phyloP scores from a whole-genome alignment of 345 rosid genomes.

The rapeseed (Brassica napus) region Da-Ae NC_063435.1:26112501-26113000 shows the following conservation, averaged over 20 bases:
- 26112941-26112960: no score
- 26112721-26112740: not conserved
- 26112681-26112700: slow-evolving; percentile 13
- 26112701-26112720: slow-evolving; percentile 15
- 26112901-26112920: no score
- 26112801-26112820: not conserved
- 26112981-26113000: no score
- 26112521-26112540: slow-evolving; percentile 4
- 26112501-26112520: slow-evolving; percentile 29
- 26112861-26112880: not conserved
- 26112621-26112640: slow-evolving; percentile 13
- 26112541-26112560: not conserved
- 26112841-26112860: not conserved
- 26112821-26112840: not conserved
- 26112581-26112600: slow-evolving; percentile 2
- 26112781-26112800: not conserved
- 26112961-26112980: no score
- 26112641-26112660: slow-evolving; percentile 28
- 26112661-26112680: slow-evolving; percentile 1
- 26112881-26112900: no score
- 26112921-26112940: no score
- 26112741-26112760: not conserved
- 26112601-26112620: slow-evolving; percentile 4
- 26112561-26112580: not conserved
- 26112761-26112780: not conserved